Conservation (phyloP, 1,139 yeast species). For the Geotrichum reessii region DNA sequence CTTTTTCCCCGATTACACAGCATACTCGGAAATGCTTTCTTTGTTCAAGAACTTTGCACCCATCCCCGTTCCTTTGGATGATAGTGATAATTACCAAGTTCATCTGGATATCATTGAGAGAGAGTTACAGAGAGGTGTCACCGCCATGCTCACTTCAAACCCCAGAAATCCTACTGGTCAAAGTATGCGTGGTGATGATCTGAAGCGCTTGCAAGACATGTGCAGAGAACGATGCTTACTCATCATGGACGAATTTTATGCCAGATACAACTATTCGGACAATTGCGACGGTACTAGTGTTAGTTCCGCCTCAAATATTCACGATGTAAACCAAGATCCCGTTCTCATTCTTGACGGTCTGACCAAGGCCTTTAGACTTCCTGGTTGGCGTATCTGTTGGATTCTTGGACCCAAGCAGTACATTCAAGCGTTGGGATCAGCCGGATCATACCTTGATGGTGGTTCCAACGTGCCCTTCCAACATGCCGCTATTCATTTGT, state of each 20-base stretch:
- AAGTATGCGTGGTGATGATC: constrained; percentile 49
- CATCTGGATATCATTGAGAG: constrained; percentile 52
- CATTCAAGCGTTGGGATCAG: constrained; percentile 52
- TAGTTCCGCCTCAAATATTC: constrained; percentile 51
- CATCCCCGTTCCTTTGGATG: constrained; percentile 60
- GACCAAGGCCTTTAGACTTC: constrained; percentile 60
- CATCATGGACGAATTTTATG: constrained; percentile 65
- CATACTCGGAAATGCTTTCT: constrained; percentile 67
- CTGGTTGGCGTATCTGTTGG: constrained; percentile 72
- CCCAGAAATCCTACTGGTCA: constrained; percentile 67
- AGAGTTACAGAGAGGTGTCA: constrained; percentile 57
- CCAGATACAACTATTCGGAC: constrained; percentile 58
- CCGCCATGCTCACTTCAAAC: constrained; percentile 55
- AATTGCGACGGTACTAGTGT: constrained; percentile 53
- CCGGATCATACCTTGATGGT: constrained; percentile 62
- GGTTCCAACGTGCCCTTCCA: constrained; percentile 65
- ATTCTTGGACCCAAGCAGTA: constrained; percentile 62
- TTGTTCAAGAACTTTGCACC: constrained; percentile 63
- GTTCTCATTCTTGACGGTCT: constrained; percentile 60
- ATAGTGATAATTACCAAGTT: constrained; percentile 54
- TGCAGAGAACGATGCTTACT: constrained; percentile 54
- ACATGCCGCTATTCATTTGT: constrained; percentile 54
- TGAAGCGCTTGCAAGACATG: constrained; percentile 49
- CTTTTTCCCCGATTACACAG: constrained; percentile 65
- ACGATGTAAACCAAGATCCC: constrained; percentile 57